These are phyloP conservation scores for Phytophthora tubulina DNA, from an alignment of 352 stramenopile genomes.

Conservation along the genomic window DNA sequence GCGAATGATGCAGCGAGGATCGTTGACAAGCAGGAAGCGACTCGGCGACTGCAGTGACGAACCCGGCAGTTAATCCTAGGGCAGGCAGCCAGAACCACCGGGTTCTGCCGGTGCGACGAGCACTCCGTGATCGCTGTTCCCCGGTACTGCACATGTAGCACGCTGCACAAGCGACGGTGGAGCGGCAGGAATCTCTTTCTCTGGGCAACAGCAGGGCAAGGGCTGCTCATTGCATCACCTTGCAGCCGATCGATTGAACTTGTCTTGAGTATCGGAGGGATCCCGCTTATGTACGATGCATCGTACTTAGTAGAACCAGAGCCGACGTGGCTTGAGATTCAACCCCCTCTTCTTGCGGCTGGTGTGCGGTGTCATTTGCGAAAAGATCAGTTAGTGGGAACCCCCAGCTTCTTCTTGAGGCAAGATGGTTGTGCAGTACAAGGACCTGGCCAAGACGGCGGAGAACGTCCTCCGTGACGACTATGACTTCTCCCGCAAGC, in stretches of 20 bases:
- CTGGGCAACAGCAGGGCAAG: conserved; percentile 5
- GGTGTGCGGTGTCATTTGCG: conserved; percentile 53
- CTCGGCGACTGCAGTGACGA: conserved; percentile 6
- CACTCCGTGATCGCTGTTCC: neutral
- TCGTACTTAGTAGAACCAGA: conserved; percentile 47
- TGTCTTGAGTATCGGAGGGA: conserved; percentile 13
- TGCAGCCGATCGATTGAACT: conserved; percentile 14
- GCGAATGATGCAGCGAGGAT: conserved; percentile 40
- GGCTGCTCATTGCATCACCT: conserved; percentile 33
- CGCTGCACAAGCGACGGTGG: neutral
- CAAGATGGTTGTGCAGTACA: conserved; percentile 81
- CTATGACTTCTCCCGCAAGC: conserved; percentile 92
- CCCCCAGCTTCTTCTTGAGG: conserved; percentile 9
- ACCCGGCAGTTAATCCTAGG: neutral
- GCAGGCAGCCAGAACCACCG: neutral
- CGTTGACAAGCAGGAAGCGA: conserved; percentile 14
- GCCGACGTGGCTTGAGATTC: conserved; percentile 25
- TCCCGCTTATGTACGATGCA: conserved; percentile 9
- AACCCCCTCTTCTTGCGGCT: conserved; percentile 27
- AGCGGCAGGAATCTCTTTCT: conserved; percentile 11
- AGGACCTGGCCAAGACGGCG: conserved; percentile 88
- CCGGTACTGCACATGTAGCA: neutral
- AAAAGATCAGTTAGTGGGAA: conserved; percentile 58
- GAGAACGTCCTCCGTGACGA: conserved; percentile 89
- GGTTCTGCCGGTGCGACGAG: conserved; percentile 16